Evolutionary conservation across 1,139 yeast genomes (phyloP).

Genomic region (Lodderomyces elongisporus): DNA sequence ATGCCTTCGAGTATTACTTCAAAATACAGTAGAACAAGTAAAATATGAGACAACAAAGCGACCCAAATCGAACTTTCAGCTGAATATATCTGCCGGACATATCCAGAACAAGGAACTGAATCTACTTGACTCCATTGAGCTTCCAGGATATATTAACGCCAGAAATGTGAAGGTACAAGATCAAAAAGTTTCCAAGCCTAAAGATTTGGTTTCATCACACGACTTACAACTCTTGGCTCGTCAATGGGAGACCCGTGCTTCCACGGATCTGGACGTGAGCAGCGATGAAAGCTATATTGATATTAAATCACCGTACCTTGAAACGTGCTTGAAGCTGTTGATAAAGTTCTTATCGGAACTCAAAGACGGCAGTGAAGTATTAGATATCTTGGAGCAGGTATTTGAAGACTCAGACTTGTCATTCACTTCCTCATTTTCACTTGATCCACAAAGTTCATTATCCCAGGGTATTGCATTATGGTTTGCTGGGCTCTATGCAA

Average conservation of each 20-base stretch:
- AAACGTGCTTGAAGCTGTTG: constrained; percentile 13
- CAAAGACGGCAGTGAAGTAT: constrained; percentile 2
- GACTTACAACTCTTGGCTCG: constrained; percentile 10
- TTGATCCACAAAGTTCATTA: constrained; percentile 6
- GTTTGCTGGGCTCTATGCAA: constrained; percentile 23
- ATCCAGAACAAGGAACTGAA: constrained; percentile 12
- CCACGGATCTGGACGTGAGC: neutral
- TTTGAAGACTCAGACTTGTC: constrained; percentile 9
- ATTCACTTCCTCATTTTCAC: no score
- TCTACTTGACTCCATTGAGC: constrained; percentile 30
- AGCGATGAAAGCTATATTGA: neutral
- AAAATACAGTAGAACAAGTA: constrained; percentile 16
- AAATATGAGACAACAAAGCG: constrained; percentile 8
- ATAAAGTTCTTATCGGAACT: constrained; percentile 13
- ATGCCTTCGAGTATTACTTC: constrained; percentile 15
- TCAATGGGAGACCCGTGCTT: constrained; percentile 8
- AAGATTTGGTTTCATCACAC: constrained; percentile 4
- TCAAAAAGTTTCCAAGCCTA: neutral
- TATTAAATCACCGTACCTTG: constrained; percentile 8
- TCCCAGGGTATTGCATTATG: constrained; percentile 23
- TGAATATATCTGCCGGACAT: neutral
- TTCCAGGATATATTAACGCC: constrained; percentile 39
- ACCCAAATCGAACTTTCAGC: neutral
- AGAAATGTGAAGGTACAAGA: constrained; percentile 18
- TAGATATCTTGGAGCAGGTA: constrained; percentile 15